Evolutionary conservation across 2,329 filamentous ascomycete species (phyloP).

Genomic region (Paraphaeosphaeria sporulosa): DNA sequence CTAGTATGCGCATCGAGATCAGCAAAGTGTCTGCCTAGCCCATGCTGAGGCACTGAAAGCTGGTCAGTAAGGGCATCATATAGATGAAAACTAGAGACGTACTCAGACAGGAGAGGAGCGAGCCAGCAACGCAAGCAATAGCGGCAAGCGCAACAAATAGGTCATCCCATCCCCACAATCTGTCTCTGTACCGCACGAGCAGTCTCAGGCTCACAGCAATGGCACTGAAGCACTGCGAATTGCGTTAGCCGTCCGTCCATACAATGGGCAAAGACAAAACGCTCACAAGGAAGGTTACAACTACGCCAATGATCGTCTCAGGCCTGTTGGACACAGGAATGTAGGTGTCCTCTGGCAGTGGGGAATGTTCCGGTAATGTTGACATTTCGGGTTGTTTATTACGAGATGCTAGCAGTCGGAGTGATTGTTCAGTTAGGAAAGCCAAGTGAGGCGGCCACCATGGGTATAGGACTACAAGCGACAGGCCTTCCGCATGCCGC

Average conservation of each 20-base stretch:
- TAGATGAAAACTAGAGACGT: conserved; percentile 16
- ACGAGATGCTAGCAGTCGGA: not conserved
- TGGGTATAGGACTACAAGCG: conserved; percentile 6
- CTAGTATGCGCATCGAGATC: conserved; percentile 26
- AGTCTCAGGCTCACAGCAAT: conserved; percentile 39
- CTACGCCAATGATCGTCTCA: conserved; percentile 37
- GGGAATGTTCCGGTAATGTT: conserved; percentile 34
- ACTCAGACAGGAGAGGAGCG: conserved; percentile 42
- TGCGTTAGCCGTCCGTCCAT: not conserved
- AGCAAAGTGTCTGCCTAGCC: conserved; percentile 44
- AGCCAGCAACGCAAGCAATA: conserved; percentile 33
- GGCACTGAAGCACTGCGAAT: not conserved
- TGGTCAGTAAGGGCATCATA: conserved; percentile 13
- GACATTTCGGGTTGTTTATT: conserved; percentile 2
- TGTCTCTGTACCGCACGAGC: conserved; percentile 38
- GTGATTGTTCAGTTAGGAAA: not conserved
- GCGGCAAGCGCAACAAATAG: conserved; percentile 40
- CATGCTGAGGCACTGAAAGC: conserved; percentile 38
- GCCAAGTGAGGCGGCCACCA: not conserved
- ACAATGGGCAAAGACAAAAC: not conserved
- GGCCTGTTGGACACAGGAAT: conserved; percentile 39
- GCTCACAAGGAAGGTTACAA: conserved; percentile 41
- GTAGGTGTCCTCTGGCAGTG: conserved; percentile 37
- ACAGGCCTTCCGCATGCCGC: not conserved
- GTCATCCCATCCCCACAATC: conserved; percentile 48